phyloP scores from a whole-genome alignment of 805 yeast species.

The Wickerhamiella galacta region DNA sequence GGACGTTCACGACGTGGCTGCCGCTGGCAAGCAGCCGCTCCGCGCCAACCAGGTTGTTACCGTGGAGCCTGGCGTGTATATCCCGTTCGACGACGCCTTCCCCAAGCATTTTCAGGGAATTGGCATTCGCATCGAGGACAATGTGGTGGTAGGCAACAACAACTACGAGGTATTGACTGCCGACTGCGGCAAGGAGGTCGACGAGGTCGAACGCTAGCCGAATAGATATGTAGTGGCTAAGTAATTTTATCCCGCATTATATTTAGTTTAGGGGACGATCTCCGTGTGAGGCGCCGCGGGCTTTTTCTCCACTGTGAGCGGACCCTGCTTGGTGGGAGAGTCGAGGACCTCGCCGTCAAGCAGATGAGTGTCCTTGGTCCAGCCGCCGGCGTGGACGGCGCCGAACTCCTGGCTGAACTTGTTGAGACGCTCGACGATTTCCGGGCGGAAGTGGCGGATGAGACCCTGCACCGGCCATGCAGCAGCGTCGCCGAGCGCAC shows the following conservation, averaged over 20 bases:
- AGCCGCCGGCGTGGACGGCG: constrained; percentile 53
- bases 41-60: constrained; percentile 70
- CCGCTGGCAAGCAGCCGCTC: constrained; percentile 37
- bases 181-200: constrained; percentile 74
- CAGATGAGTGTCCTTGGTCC: constrained; percentile 47
- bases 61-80: constrained; percentile 88
- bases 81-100: constrained; percentile 54
- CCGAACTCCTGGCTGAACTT: constrained; percentile 37
- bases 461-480: constrained; percentile 90
- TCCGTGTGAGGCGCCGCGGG: too few relatives aligned
- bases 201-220: constrained; percentile 51
- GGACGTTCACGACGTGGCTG: constrained; percentile 37
- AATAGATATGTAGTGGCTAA: too few relatives aligned
- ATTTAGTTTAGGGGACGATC: too few relatives aligned
- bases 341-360: constrained; percentile 49
- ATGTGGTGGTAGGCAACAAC: constrained; percentile 63
- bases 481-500: constrained; percentile 87
- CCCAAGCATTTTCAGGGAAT: constrained; percentile 73
- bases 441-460: constrained; percentile 70
- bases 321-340: constrained; percentile 14
- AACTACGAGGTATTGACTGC: constrained; percentile 47
- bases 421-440: constrained; percentile 58
- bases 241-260: too few relatives aligned
- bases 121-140: constrained; percentile 92
- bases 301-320: too few relatives aligned